These are phyloP conservation scores for Talaromyces liani DNA, from an alignment of 495 filamentous ascomycete species.

Conservation along the genomic window DNA sequence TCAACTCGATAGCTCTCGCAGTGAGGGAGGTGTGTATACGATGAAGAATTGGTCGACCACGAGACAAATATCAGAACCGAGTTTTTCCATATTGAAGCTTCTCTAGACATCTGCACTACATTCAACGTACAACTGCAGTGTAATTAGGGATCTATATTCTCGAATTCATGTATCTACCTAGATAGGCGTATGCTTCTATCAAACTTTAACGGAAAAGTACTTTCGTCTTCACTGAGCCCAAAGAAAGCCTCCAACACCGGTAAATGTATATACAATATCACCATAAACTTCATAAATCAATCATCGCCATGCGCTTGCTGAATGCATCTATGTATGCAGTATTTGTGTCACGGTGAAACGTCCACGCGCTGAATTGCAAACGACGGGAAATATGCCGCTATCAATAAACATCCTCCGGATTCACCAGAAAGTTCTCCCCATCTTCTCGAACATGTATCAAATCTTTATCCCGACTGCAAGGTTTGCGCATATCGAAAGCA, in stretches of 20 bases:
- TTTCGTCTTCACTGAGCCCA: neutral
- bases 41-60: too few species aligned
- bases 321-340: neutral
- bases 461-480: conserved; percentile 74
- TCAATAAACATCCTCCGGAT: conserved; percentile 80
- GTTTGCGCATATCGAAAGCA: conserved; percentile 95
- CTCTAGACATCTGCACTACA: too few species aligned
- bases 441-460: conserved; percentile 70
- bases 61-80: too few species aligned
- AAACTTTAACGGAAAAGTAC: neutral
- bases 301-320: neutral
- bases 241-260: neutral
- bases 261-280: neutral
- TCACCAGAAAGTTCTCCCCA: conserved; percentile 74
- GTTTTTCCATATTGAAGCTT: too few species aligned
- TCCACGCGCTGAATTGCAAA: neutral
- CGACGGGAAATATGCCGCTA: neutral
- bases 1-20: too few species aligned
- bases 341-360: neutral
- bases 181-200: neutral
- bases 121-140: too few species aligned
- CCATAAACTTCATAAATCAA: conserved; percentile 4
- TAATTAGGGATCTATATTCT: neutral
- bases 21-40: too few species aligned
- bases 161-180: neutral